Percentiles rank a stretch among this genome's conserved stretches.
phyloP scores from a whole-genome alignment of 2,329 filamentous ascomycete species.

The Chaetomium sp. region DNA sequence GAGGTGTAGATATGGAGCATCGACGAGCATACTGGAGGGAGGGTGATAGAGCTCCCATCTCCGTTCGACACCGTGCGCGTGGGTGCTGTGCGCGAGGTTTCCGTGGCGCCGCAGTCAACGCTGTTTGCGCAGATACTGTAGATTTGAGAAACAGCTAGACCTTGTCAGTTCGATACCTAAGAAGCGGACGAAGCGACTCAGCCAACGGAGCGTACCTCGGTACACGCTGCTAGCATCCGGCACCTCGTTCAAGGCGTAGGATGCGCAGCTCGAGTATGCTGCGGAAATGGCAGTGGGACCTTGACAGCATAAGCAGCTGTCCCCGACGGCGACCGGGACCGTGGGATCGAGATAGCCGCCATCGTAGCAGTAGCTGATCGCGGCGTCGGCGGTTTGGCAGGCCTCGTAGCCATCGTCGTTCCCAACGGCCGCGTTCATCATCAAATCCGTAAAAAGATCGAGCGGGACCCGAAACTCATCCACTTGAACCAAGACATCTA shows the following conservation, averaged over 20 bases:
- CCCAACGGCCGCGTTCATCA: constrained; percentile 18
- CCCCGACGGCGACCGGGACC: constrained; percentile 16
- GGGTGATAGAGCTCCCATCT: neutral
- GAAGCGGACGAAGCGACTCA: too few relatives aligned
- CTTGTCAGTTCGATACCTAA: neutral
- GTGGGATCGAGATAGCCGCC: constrained; percentile 25
- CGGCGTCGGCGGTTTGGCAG: constrained; percentile 24
- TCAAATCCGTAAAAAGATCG: neutral
- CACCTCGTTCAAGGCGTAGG: constrained; percentile 29
- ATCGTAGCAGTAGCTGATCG: constrained; percentile 28
- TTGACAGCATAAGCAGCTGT: constrained; percentile 36
- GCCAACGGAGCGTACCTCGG: constrained; percentile 7
- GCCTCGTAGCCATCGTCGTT: constrained; percentile 23
- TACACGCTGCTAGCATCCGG: constrained; percentile 12
- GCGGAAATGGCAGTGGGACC: constrained; percentile 20
- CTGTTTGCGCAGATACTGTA: neutral
- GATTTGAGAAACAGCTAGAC: neutral
- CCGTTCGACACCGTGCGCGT: neutral
- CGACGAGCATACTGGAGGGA: constrained; percentile 34
- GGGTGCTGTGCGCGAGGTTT: neutral
- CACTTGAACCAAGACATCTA: constrained; percentile 25
- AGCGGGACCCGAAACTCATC: constrained; percentile 18
- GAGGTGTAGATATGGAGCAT: constrained; percentile 30
- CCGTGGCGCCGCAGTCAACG: neutral
- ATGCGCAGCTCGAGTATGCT: constrained; percentile 35